Percentiles rank a stretch among this genome's conserved stretches.
Evolutionary conservation across 1,284 basidiomycete genomes (phyloP).

Genomic region (Irpex rosettiformis): DNA sequence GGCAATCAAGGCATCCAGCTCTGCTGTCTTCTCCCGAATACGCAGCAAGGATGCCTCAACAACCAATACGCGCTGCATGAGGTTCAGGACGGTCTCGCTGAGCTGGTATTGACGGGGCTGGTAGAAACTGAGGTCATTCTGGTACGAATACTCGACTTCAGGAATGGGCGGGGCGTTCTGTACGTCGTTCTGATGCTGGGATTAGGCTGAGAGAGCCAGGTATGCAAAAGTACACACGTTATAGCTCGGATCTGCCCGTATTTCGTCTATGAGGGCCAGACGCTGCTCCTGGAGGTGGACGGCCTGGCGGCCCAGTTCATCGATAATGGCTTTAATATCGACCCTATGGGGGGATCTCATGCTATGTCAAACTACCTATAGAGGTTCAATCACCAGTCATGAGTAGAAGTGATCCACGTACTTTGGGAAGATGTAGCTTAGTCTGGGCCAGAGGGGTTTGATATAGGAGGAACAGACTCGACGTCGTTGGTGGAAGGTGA

Average conservation of each 20-base stretch:
- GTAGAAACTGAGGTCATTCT: not conserved
- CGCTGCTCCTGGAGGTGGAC: conserved; percentile 14
- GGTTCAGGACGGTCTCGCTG: not conserved
- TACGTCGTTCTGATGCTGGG: not conserved
- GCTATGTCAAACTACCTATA: not conserved
- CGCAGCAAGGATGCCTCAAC: conserved; percentile 8
- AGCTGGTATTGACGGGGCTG: not conserved
- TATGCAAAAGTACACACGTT: not conserved
- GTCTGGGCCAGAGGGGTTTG: no score
- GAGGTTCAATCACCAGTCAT: no score
- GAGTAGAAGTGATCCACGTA: no score
- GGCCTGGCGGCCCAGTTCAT: conserved; percentile 13
- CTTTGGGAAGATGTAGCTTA: no score
- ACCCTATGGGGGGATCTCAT: conserved; percentile 8
- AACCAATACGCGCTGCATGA: conserved; percentile 4
- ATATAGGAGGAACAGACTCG: no score
- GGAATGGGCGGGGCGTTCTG: not conserved
- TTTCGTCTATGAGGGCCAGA: conserved; percentile 11
- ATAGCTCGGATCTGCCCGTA: conserved; percentile 14
- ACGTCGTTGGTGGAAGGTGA: no score
- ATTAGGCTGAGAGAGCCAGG: not conserved
- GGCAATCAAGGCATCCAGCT: conserved; percentile 11
- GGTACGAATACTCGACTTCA: not conserved
- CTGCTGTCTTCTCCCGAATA: conserved; percentile 9
- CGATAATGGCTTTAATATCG: conserved; percentile 15